Evolutionary conservation across 805 yeast species (phyloP).

Genomic region (Kodamaea laetipori): DNA sequence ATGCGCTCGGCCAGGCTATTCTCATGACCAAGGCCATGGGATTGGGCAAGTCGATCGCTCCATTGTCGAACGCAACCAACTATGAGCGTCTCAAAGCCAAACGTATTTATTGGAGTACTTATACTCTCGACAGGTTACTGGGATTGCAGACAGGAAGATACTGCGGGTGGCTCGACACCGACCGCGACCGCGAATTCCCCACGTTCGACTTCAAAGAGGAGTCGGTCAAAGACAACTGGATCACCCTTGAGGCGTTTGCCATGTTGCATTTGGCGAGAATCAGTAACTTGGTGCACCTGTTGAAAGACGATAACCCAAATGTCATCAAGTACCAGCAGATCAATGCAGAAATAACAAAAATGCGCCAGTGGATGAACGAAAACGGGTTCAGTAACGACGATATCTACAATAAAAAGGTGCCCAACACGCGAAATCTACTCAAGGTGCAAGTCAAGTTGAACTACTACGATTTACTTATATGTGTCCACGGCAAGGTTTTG

Average conservation of each 20-base stretch:
- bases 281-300: conserved; percentile 38
- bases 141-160: conserved; percentile 55
- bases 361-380: conserved; percentile 35
- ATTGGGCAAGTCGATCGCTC: conserved; percentile 22
- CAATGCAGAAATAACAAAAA: conserved; percentile 30
- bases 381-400: conserved; percentile 36
- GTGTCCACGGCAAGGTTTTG: conserved; percentile 38
- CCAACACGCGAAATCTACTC: conserved; percentile 19
- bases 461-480: conserved; percentile 38
- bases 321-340: conserved; percentile 33
- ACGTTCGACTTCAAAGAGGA: conserved; percentile 29
- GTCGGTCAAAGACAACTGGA: conserved; percentile 48
- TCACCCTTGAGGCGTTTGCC: conserved; percentile 48
- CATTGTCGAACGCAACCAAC: conserved; percentile 26
- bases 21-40: conserved; percentile 44
- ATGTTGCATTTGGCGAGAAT: conserved; percentile 46
- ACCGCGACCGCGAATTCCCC: conserved; percentile 38
- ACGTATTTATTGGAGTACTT: conserved; percentile 58
- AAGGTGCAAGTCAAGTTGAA: conserved; percentile 42
- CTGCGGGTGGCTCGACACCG: conserved; percentile 37
- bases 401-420: conserved; percentile 15
- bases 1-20: conserved; percentile 37
- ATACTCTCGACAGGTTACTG: conserved; percentile 53
- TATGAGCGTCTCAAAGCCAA: conserved; percentile 50
- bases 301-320: conserved; percentile 28